phyloP scores from a whole-genome alignment of 352 stramenopile species.

The Phytophthora niederhauseri region DNA sequence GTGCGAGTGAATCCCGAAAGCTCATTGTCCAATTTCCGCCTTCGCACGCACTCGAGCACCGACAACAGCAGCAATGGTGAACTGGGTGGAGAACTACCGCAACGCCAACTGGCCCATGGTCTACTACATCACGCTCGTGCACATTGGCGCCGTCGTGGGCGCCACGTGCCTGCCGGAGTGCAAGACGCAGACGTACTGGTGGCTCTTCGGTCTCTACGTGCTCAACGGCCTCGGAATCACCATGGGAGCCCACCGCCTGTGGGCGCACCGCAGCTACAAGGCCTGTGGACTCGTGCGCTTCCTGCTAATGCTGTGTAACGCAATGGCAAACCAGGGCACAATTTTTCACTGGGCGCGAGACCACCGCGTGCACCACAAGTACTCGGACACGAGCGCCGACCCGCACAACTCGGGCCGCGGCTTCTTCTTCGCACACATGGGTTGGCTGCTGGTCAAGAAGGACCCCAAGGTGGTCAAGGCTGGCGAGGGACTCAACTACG shows the following conservation, averaged over 20 bases:
- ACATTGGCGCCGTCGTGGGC: conserved; percentile 90
- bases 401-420: conserved; percentile 97
- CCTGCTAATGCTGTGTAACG: conserved; percentile 97
- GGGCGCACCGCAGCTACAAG: conserved; percentile 96
- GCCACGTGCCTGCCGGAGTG: conserved; percentile 73
- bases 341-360: conserved; percentile 98
- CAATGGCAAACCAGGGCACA: conserved; percentile 97
- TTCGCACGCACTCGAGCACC: conserved; percentile 14
- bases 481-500: conserved; percentile 94
- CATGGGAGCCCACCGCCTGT: conserved; percentile 97
- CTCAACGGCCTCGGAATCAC: conserved; percentile 97
- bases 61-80: conserved; percentile 43
- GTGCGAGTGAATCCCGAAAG: not conserved
- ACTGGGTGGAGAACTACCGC: conserved; percentile 64
- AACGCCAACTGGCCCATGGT: conserved; percentile 98
- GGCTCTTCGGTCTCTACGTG: conserved; percentile 92
- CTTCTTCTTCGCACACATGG: conserved; percentile 99
- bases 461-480: conserved; percentile 90
- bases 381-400: conserved; percentile 96
- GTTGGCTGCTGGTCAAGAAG: conserved; percentile 99
- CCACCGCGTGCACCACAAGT: conserved; percentile 99
- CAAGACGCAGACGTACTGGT: conserved; percentile 90
- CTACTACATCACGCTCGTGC: conserved; percentile 96
- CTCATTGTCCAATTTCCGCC: conserved; percentile 40
- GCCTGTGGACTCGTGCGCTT: conserved; percentile 90